These are phyloP conservation scores for Thalassiosira ordinaria DNA, from an alignment of 352 stramenopile genomes.

Conservation along the genomic window DNA sequence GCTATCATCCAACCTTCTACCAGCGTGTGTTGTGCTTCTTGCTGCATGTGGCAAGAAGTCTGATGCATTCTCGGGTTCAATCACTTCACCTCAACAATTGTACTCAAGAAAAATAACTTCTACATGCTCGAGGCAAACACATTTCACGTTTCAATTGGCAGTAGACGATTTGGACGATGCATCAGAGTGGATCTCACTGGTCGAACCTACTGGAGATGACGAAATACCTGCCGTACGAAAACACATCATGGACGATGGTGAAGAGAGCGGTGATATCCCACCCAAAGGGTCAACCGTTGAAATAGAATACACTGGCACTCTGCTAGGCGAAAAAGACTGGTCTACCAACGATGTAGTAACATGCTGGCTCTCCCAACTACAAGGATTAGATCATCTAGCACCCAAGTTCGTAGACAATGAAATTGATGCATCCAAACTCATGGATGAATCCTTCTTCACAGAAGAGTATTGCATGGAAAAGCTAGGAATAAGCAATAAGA, in stretches of 20 bases:
- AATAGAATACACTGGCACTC: constrained; percentile 53
- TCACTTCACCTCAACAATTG: neutral
- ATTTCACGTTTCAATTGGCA: too few species aligned
- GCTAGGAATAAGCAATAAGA: constrained; percentile 57
- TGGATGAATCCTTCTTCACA: constrained; percentile 53
- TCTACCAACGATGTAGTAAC: constrained; percentile 54
- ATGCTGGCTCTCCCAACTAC: constrained; percentile 64
- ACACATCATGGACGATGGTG: constrained; percentile 29
- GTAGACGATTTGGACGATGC: constrained; percentile 1
- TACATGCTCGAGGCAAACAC: neutral
- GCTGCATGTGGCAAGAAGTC: neutral
- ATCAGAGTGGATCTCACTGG: constrained; percentile 39
- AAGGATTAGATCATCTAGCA: constrained; percentile 59
- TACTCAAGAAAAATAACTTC: neutral
- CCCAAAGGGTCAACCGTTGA: constrained; percentile 28
- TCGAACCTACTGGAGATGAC: constrained; percentile 11
- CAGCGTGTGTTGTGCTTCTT: too few species aligned
- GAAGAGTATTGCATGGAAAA: constrained; percentile 57
- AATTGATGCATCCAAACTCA: constrained; percentile 51
- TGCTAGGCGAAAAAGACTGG: constrained; percentile 51
- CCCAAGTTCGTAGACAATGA: constrained; percentile 44
- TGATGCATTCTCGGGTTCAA: constrained; percentile 1
- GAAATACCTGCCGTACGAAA: constrained; percentile 43
- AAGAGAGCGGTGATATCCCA: constrained; percentile 26
- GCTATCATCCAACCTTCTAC: too few species aligned